These are phyloP conservation scores for Amanita muscaria DNA, from an alignment of 768 basidiomycete species.

Conservation along the genomic window DNA sequence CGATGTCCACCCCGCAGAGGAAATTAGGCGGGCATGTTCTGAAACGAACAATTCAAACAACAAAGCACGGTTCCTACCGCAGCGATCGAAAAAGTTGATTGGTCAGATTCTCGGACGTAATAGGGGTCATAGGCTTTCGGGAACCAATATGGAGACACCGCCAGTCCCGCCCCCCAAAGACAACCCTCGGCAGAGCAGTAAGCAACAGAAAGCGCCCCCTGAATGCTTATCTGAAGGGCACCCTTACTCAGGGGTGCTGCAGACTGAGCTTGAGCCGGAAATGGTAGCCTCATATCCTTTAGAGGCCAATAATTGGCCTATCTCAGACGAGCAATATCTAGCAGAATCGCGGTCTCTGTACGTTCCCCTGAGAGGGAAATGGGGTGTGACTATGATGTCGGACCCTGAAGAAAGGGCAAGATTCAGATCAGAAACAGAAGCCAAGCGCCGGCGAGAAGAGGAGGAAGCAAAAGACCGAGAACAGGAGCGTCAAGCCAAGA, in stretches of 20 bases:
- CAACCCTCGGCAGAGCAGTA: no score
- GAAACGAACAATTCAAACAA: not conserved
- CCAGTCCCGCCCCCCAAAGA: no score
- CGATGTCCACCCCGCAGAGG: not conserved
- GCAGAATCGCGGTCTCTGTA: not conserved
- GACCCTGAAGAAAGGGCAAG: constrained; percentile 19
- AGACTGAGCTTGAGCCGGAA: no score
- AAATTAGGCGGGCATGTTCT: constrained; percentile 1
- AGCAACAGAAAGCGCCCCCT: no score
- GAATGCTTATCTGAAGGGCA: no score
- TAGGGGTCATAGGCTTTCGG: no score
- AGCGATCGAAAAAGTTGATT: no score
- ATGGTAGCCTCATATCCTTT: not conserved
- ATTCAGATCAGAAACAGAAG: constrained; percentile 16
- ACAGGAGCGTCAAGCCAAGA: constrained; percentile 28
- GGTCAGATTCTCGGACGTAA: no score
- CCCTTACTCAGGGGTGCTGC: no score
- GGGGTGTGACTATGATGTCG: constrained; percentile 4
- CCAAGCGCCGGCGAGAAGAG: constrained; percentile 20
- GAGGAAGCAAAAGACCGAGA: constrained; percentile 41
- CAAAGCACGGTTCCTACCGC: not conserved
- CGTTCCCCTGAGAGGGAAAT: constrained; percentile 7
- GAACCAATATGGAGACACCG: no score
- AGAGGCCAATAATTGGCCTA: not conserved
- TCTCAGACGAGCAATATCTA: not conserved